Percentiles rank a stretch among this genome's conserved stretches.
These are phyloP conservation scores for Myxozyma kluyveri DNA, from an alignment of 805 yeast genomes.

Conservation along the genomic window DNA sequence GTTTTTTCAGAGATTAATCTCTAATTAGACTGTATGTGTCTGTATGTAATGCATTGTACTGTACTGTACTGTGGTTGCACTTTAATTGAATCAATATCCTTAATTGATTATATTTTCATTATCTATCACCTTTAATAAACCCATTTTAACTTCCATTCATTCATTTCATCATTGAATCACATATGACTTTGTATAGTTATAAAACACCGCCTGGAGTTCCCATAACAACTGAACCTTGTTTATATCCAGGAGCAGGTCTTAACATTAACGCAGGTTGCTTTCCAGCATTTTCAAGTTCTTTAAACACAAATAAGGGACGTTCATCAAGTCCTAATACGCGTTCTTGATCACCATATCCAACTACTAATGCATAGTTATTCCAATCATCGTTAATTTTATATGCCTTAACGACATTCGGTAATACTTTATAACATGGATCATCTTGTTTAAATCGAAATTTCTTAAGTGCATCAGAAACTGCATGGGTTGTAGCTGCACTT, in stretches of 20 bases:
- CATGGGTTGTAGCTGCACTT: conserved; percentile 7
- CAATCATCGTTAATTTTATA: conserved; percentile 80
- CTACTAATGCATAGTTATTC: conserved; percentile 82
- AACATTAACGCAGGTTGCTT: conserved; percentile 90
- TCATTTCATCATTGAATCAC: background rate
- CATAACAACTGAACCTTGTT: conserved; percentile 29
- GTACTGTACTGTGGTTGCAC: too few relatives aligned
- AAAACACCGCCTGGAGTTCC: conserved; percentile 32
- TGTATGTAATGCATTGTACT: too few relatives aligned
- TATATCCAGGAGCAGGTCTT: conserved; percentile 64
- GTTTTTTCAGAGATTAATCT: too few relatives aligned
- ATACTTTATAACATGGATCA: conserved; percentile 83
- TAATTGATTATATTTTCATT: background rate
- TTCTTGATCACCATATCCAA: conserved; percentile 89
- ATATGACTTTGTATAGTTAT: conserved; percentile 1
- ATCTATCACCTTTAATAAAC: background rate
- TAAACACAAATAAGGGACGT: conserved; percentile 80
- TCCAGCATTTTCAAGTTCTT: conserved; percentile 80
- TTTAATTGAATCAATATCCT: too few relatives aligned
- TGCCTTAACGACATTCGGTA: conserved; percentile 84
- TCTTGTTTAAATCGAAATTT: conserved; percentile 82
- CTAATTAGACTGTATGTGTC: too few relatives aligned
- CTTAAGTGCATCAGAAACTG: conserved; percentile 64
- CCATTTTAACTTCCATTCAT: too few relatives aligned
- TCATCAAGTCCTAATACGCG: conserved; percentile 79